Evolutionary conservation across 2,329 filamentous ascomycete genomes (phyloP).

Genomic region (Sporothrix inflata): DNA sequence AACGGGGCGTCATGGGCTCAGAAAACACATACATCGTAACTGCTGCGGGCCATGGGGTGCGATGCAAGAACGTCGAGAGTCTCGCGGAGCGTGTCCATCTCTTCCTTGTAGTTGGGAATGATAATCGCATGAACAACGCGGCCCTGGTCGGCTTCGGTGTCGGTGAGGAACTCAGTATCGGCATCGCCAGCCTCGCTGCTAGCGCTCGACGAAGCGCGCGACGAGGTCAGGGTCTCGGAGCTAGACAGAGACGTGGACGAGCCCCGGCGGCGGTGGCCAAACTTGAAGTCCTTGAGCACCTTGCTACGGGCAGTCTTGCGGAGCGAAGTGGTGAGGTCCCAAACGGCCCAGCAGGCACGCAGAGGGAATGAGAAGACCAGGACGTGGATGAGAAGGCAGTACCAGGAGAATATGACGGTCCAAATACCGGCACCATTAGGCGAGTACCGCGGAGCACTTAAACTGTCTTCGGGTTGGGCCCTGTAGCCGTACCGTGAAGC

Average conservation of each 20-base stretch:
- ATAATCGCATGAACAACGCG: slow-evolving; percentile 67
- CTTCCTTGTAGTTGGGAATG: slow-evolving; percentile 75
- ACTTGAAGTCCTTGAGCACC: slow-evolving; percentile 52
- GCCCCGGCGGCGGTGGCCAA: slow-evolving; percentile 52
- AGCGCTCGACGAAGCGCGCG: slow-evolving; percentile 52
- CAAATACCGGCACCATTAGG: slow-evolving; percentile 52
- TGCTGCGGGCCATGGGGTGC: slow-evolving; percentile 64
- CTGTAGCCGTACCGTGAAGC: slow-evolving; percentile 50
- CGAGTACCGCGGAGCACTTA: slow-evolving; percentile 43
- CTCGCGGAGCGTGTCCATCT: slow-evolving; percentile 67
- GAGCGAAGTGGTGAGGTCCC: slow-evolving; percentile 58
- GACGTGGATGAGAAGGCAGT: slow-evolving; percentile 66
- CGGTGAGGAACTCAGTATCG: slow-evolving; percentile 51
- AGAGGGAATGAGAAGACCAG: slow-evolving; percentile 66
- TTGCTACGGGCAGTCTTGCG: slow-evolving; percentile 51
- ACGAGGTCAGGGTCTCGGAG: slow-evolving; percentile 57
- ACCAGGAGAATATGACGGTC: slow-evolving; percentile 63
- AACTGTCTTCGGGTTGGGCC: slow-evolving; percentile 46
- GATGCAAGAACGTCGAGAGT: slow-evolving; percentile 70
- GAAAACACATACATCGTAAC: slow-evolving; percentile 67
- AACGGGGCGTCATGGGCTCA: background rate
- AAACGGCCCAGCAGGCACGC: slow-evolving; percentile 64
- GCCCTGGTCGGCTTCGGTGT: slow-evolving; percentile 49
- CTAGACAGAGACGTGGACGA: slow-evolving; percentile 61
- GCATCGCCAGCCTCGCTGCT: slow-evolving; percentile 57